Conservation (phyloP, 495 filamentous ascomycete species). For the Lentithecium fluviatile region DNA sequence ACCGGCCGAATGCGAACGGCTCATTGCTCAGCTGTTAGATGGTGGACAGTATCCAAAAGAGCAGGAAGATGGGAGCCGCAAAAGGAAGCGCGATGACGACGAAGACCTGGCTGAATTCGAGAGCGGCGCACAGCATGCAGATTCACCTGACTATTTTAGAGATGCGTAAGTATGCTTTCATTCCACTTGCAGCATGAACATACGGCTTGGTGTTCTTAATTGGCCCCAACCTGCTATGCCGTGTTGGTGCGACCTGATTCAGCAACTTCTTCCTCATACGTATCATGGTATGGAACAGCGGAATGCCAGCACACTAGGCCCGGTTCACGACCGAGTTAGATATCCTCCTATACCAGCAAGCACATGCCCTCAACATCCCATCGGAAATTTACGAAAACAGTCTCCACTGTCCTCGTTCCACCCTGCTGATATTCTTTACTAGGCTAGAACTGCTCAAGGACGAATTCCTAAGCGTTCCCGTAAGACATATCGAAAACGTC, state of each 20-base stretch:
- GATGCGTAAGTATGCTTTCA: constrained; percentile 18
- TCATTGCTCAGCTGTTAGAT: constrained; percentile 36
- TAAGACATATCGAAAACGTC: constrained; percentile 48
- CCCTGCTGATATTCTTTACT: not conserved
- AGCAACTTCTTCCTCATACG: too few relatives aligned
- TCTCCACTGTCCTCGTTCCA: too few relatives aligned
- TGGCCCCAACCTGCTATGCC: too few relatives aligned
- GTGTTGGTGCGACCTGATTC: too few relatives aligned
- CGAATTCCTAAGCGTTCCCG: constrained; percentile 51
- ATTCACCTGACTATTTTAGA: not conserved
- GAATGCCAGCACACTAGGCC: too few relatives aligned
- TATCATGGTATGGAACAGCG: too few relatives aligned
- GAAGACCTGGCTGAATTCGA: constrained; percentile 23
- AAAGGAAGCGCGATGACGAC: constrained; percentile 32
- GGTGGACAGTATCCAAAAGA: constrained; percentile 40
- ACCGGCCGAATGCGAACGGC: constrained; percentile 13
- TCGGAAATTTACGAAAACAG: too few relatives aligned
- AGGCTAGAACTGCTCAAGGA: constrained; percentile 43
- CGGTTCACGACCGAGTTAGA: too few relatives aligned
- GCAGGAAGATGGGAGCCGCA: constrained; percentile 32
- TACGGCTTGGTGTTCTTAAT: too few relatives aligned
- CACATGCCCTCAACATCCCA: too few relatives aligned
- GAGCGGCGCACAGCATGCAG: constrained; percentile 3
- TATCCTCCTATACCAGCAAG: too few relatives aligned
- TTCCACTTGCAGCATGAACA: not conserved